phyloP scores from a whole-genome alignment of 2,329 filamentous ascomycete genomes.

The Ophiostoma australiae region DNA sequence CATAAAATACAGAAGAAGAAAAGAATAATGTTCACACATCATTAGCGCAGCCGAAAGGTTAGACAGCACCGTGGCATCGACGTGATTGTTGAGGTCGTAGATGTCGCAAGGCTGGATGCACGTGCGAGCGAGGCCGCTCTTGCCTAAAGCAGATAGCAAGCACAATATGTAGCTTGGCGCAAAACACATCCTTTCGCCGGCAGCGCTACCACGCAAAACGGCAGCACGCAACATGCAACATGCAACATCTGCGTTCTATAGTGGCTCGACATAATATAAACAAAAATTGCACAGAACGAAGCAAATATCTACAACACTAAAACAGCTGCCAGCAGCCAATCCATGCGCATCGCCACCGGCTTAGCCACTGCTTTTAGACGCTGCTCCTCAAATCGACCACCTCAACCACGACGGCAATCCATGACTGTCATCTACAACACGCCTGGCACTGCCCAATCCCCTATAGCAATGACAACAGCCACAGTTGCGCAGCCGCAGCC shows the following conservation, averaged over 20 bases:
- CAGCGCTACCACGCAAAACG: not conserved
- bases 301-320: not conserved
- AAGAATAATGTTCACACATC: not conserved
- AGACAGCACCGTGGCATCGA: not conserved
- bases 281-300: no score
- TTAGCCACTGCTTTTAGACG: not conserved
- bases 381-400: not conserved
- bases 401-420: not conserved
- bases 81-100: not conserved
- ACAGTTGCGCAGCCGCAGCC: not conserved
- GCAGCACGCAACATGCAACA: not conserved
- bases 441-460: not conserved
- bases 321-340: not conserved
- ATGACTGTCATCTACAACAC: not conserved
- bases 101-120: not conserved
- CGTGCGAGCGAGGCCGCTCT: not conserved
- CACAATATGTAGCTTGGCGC: not conserved
- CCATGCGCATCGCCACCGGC: not conserved
- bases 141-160: slow-evolving; percentile 11
- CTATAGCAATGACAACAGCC: not conserved
- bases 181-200: not conserved
- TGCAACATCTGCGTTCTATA: not conserved
- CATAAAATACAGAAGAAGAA: not conserved
- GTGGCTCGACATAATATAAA: no score
- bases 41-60: not conserved